Evolutionary conservation across 2,329 filamentous ascomycete genomes (phyloP), one percentile per base, ranked within the genome.

Genomic region (Trichoderma atrobrunneum): DNA sequence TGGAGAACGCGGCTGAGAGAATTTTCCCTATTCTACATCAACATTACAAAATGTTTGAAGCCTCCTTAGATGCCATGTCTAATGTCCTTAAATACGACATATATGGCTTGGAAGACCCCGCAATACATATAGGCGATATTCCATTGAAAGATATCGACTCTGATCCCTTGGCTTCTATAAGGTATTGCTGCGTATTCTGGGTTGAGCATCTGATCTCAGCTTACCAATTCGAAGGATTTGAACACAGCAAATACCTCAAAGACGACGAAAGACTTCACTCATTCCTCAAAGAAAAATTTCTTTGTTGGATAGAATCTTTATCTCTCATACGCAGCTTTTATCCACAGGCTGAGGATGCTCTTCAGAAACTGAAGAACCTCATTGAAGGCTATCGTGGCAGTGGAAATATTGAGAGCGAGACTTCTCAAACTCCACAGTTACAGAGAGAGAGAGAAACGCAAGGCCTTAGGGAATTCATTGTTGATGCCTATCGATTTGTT

Each of bases 131-230:
- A 8, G 61, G 32, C 5, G 18, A 32, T 2, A 1, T 64, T 0
- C 28, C 16, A 2, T 1, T 3, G 1, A 39, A 12, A 10, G n/a
- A 30, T 2, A 0, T 1, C 1, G 5, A 0, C 16, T 14, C 36
- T 14, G 43, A 64, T 5, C 61, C 61, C 14, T 30, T 64, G 43
- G 3, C 7, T n/a, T 7, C 61, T 0, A 30, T 30, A 16, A 7
- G 16, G 12, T 64, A 64, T 6, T 51, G 36, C 7, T 64, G 61
- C 28, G 39, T 28, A 10, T 64, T 51, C n/a, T 64, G 61, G 61
- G 7, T 48, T n/a, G 61, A 64, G 11, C 61, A 64, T 10, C 12
- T 64, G 3, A 3, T 12, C 28, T 39, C 7, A 0, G 18, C 24
- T 3, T 30, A 26, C 11, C 24, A 48, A 30, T 28, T 26, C 21